Base-by-base conservation (phyloP, 2,329 filamentous ascomycete species). In the Penicillium vulpinum region DNA sequence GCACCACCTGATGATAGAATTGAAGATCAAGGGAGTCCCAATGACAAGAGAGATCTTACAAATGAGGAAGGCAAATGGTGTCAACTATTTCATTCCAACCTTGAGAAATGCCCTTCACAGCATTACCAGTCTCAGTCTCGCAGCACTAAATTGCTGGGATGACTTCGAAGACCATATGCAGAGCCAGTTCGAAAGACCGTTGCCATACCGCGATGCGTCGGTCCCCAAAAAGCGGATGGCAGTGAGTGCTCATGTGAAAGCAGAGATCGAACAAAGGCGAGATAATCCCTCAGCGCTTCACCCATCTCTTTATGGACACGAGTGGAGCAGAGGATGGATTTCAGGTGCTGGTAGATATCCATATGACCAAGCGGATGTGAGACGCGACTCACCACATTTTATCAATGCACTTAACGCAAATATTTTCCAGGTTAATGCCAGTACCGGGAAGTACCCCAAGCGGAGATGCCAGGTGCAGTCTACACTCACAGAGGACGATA, bases 41-140 rank as follows among this genome's bases (percentile, higher is more conserved):
- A 22, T 59, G 13, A 55, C 62, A 8, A 39, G 39, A 2, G 59
- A 67, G 26, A 44, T 69, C 11, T n/a, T 50, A 5, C 54, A 36
- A 26, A 39, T 72, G 57, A 63, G 71, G 21, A 46, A 57, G 3
- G 21, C 45, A 7, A 67, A 67, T 36, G 71, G 72, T 2, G 35
- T 70, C n/a, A 69, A 67, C 28, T 58, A 57, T 8, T 74, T 75
- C 43, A 62, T 70, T 16, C 65, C 68, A 11, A 64, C 65, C 7
- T 40, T 74, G 3, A 60, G 66, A n/a, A 69, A 63, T 35, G 56
- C 70, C 3, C 39, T 69, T 5, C 63, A 70, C 29, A 64, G 71
- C 39, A 68, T 73, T 31, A 70, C 67, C 8, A 64, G 60, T 35
- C 66, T 74, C 15, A 67, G 71, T 44, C 65, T 75, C 10, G 45